Evolutionary conservation across 495 filamentous ascomycete genomes (phyloP).

Genomic region (Penicillium soppii): DNA sequence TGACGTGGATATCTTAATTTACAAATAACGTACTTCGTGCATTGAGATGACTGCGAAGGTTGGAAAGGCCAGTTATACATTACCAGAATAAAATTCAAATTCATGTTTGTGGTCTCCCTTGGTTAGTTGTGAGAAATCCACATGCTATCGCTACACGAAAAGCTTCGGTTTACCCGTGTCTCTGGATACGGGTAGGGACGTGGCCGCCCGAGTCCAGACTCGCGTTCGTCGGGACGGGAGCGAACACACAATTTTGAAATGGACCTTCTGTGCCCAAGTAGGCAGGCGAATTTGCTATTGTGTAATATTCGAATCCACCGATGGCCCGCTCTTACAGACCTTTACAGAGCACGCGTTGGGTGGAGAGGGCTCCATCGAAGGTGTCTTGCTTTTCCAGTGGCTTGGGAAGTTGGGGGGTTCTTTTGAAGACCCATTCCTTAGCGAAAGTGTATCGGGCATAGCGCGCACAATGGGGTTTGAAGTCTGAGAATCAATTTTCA

Average conservation of each 20-base stretch:
- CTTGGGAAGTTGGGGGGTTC: slow-evolving; percentile 15
- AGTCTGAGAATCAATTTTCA: background rate
- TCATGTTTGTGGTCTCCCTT: too few relatives aligned
- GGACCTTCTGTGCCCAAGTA: slow-evolving; percentile 4
- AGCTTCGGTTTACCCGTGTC: slow-evolving; percentile 3
- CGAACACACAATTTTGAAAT: slow-evolving; percentile 2
- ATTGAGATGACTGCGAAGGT: background rate
- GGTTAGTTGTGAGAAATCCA: too few relatives aligned
- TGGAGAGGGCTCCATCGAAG: slow-evolving; percentile 13
- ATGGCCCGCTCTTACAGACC: slow-evolving; percentile 1
- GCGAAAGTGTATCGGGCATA: slow-evolving; percentile 27
- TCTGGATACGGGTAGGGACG: background rate
- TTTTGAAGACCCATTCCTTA: slow-evolving; percentile 22
- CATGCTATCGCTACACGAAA: slow-evolving; percentile 2
- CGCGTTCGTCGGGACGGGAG: slow-evolving; percentile 8
- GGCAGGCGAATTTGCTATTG: slow-evolving; percentile 11
- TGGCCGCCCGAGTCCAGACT: slow-evolving; percentile 10
- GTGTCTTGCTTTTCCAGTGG: slow-evolving; percentile 11
- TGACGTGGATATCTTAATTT: background rate
- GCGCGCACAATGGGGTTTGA: slow-evolving; percentile 24
- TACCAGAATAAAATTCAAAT: too few relatives aligned
- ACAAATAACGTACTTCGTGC: too few relatives aligned
- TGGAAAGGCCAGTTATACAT: too few relatives aligned
- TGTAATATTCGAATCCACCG: slow-evolving; percentile 6
- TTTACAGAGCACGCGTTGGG: slow-evolving; percentile 10